Evolutionary conservation across 352 stramenopile species (phyloP), one percentile per base, ranked within the genome.

Genomic region (Phytophthora tubulina): DNA sequence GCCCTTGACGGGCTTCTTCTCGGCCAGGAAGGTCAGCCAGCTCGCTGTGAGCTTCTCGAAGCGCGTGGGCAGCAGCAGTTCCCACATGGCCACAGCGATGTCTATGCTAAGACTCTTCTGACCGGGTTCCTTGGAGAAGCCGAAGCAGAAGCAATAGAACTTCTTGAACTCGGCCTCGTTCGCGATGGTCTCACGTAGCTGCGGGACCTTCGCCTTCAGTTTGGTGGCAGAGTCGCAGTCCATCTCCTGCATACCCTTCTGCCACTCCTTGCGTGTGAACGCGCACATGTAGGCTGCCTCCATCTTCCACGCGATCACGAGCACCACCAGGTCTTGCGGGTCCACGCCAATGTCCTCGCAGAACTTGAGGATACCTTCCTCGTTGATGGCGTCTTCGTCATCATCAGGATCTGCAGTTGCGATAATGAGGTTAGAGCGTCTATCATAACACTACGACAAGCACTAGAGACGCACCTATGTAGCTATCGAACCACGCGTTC

Each of bases 281-380:
- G 77, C 82, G 41, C 90, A 94, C 90, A 97, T 97, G 67, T 90
- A 89, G 38, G 78, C 83, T 0, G 90, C 87, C 31, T 95, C 75
- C 90, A 97, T 96, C 60, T 95, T 91, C 89, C 90, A 97, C 17
- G 88, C 85, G 54, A 97, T 93, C 72, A 96, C 83, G 36, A 96
- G 62, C 63, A 97, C 85, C 30, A 92, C 78, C 14, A 94, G 63
- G 61, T 93, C 87, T 39, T 94, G 86, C 35, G 87, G 80, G n/a
- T 94, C 87, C 42, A 93, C 81, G 42, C 78, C 79, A 48, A 92
- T 89, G 64, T 93, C 87, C 49, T 92, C 83, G 66, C 87, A 94
- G 52, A 94, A 94, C 54, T 91, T 90, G 30, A 92, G 67, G 31
- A 94, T 92, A 3, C 87, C 87, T 46, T 94, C 87, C 50, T 94